phyloP scores from a whole-genome alignment of 306 rosid species.

The Fagus crenata region DNA sequence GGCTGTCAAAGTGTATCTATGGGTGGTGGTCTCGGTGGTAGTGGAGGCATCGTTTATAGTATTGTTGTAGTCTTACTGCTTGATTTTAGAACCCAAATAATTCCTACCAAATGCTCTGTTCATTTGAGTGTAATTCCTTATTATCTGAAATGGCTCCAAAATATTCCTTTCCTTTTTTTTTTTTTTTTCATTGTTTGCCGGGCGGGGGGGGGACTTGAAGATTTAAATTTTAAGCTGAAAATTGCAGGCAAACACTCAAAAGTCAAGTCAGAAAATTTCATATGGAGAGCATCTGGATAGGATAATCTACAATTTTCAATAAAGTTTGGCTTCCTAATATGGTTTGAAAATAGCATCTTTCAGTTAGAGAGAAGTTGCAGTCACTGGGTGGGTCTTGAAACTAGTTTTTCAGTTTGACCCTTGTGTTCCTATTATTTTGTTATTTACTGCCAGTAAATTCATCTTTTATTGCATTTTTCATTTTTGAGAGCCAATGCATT shows the following conservation, averaged over 20 bases:
- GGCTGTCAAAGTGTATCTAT: too few species aligned
- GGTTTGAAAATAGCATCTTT: neutral
- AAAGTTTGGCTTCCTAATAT: neutral
- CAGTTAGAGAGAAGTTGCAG: neutral
- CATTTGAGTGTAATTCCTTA: too few species aligned
- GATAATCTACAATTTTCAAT: neutral
- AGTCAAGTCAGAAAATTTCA: neutral
- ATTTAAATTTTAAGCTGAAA: neutral
- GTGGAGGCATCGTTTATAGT: too few species aligned
- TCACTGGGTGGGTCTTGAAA: neutral
- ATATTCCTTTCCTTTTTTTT: too few species aligned
- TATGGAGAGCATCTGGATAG: neutral
- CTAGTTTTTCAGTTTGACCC: neutral
- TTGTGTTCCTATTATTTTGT: conserved; percentile 1
- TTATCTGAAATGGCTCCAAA: too few species aligned
- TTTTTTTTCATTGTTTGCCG: too few species aligned
- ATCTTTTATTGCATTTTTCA: conserved; percentile 10
- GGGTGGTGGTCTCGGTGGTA: too few species aligned
- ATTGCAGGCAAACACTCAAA: neutral
- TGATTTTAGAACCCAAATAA: neutral
- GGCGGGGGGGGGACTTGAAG: too few species aligned
- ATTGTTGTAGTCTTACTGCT: too few species aligned
- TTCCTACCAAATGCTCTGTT: neutral
- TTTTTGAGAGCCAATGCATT: conserved; percentile 3
- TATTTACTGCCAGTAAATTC: conserved; percentile 5